Evolutionary conservation across 306 rosid genomes (phyloP).

Genomic region (Purshia tridentata): DNA sequence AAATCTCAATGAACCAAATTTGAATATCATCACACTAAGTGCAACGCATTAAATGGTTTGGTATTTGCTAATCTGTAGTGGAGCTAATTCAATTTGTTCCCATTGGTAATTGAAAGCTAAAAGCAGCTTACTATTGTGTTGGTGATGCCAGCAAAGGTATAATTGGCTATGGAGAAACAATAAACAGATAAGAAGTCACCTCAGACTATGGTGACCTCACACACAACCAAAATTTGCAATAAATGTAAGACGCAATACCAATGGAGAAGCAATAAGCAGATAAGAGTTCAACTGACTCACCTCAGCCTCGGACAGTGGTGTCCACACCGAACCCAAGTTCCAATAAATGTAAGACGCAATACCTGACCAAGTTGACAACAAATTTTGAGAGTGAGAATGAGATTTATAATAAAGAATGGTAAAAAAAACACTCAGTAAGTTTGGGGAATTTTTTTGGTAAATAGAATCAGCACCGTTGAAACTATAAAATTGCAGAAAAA

Average conservation of each 20-base stretch:
- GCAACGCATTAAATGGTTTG: not conserved
- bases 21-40: not conserved
- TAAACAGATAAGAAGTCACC: not conserved
- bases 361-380: not conserved
- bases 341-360: not conserved
- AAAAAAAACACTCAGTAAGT: too few relatives aligned
- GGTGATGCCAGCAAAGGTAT: not conserved
- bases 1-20: not conserved
- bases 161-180: too few relatives aligned
- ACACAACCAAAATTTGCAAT: not conserved
- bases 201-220: not conserved
- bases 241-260: not conserved
- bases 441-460: too few relatives aligned
- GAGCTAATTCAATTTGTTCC: not conserved
- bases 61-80: not conserved
- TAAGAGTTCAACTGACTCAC: not conserved
- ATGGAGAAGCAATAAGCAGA: constrained; percentile 4
- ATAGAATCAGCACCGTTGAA: too few relatives aligned
- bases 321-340: too few relatives aligned
- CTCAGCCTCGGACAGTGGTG: not conserved
- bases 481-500: too few relatives aligned
- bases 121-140: not conserved
- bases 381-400: too few relatives aligned
- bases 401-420: too few relatives aligned
- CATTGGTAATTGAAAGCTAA: not conserved